phyloP scores from a whole-genome alignment of 192 early-diverging fungal genomes.

The Coemansia sp. region DNA sequence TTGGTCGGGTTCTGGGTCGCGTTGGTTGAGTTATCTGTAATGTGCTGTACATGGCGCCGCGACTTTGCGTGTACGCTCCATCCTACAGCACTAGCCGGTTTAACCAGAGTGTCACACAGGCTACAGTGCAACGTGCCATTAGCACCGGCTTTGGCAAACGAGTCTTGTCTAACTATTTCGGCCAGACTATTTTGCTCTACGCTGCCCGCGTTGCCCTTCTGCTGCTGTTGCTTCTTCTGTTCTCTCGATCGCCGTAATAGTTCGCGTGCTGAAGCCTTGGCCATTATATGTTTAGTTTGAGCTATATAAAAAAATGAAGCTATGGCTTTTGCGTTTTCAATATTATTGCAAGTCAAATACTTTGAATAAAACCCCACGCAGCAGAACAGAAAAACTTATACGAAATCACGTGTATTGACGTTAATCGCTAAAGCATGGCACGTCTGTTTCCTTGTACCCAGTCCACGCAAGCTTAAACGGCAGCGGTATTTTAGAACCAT shows the following conservation, averaged over 20 bases:
- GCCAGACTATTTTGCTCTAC: not conserved
- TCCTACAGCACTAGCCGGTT: slow-evolving; percentile 9
- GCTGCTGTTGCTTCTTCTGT: slow-evolving; percentile 37
- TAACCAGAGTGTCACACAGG: slow-evolving; percentile 4
- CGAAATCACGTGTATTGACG: slow-evolving; percentile 1
- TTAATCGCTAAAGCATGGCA: slow-evolving; percentile 15
- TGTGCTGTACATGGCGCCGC: slow-evolving; percentile 6
- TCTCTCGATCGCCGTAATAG: slow-evolving; percentile 37
- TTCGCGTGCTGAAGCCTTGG: slow-evolving; percentile 32
- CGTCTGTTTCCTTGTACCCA: slow-evolving; percentile 16
- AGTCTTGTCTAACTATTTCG: not conserved
- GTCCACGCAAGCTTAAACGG: slow-evolving; percentile 36
- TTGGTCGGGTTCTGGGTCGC: not conserved
- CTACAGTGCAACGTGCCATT: not conserved
- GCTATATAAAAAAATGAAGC: not conserved
- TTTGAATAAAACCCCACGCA: not conserved
- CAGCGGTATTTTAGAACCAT: slow-evolving; percentile 21
- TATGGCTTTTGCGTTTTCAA: not conserved
- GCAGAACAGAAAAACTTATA: not conserved
- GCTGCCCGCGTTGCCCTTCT: not conserved
- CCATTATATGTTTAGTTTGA: slow-evolving; percentile 14
- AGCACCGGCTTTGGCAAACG: not conserved
- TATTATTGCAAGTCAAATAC: not conserved
- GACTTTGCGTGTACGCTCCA: slow-evolving; percentile 20
- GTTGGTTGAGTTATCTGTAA: not conserved